These are phyloP conservation scores for Metschnikowia noctiluminum DNA, from an alignment of 805 yeast species.

Conservation along the genomic window DNA sequence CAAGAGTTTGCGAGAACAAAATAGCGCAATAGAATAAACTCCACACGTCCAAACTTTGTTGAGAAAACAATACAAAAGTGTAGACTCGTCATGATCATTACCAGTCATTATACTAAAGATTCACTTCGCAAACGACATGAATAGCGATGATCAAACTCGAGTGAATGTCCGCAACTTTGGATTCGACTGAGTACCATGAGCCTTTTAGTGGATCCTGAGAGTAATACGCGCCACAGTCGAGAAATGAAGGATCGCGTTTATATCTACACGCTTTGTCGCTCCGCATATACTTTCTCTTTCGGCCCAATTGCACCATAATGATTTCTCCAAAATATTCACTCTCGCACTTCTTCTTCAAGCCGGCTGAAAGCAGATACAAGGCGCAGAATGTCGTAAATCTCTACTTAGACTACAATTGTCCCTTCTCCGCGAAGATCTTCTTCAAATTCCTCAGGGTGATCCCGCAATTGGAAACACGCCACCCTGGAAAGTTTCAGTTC, in stretches of 20 bases:
- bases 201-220: no score
- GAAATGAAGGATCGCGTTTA: no score
- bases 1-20: no score
- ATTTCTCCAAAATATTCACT: constrained; percentile 41
- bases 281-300: not conserved
- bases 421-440: constrained; percentile 65
- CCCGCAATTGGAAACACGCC: constrained; percentile 46
- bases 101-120: no score
- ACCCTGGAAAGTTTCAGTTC: constrained; percentile 53
- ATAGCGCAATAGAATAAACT: no score
- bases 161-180: no score
- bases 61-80: no score
- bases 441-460: constrained; percentile 51
- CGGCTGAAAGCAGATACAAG: constrained; percentile 18
- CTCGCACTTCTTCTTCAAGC: constrained; percentile 31
- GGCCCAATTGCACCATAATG: constrained; percentile 19
- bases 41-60: no score
- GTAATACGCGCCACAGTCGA: no score
- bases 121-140: no score
- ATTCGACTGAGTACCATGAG: no score
- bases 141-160: no score
- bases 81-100: not conserved
- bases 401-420: constrained; percentile 76
- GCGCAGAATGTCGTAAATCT: constrained; percentile 52
- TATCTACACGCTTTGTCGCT: not conserved